phyloP scores from a whole-genome alignment of 352 stramenopile species.

The Elongisporangium anandrum region DNA sequence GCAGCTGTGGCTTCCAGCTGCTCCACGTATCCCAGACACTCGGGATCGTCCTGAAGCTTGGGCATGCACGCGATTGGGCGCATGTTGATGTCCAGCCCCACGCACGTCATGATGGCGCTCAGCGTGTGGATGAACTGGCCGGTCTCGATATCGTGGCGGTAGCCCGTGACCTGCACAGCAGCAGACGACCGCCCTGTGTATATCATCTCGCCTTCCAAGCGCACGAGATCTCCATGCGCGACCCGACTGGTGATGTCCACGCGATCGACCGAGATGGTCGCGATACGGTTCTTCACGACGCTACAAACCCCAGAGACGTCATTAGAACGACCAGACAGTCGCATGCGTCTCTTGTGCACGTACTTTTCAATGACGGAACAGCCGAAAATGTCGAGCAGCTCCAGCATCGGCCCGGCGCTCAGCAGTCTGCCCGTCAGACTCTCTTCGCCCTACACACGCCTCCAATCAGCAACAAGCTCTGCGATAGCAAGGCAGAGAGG shows the following conservation, averaged over 20 bases:
- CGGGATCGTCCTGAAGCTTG: slow-evolving; percentile 27
- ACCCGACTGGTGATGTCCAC: slow-evolving; percentile 64
- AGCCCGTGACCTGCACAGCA: slow-evolving; percentile 59
- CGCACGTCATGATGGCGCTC: slow-evolving; percentile 68
- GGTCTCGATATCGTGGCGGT: slow-evolving; percentile 60
- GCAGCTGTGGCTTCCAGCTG: slow-evolving; percentile 50
- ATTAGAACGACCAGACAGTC: background rate
- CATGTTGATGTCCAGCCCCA: slow-evolving; percentile 62
- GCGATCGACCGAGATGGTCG: slow-evolving; percentile 65
- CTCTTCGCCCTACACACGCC: slow-evolving; percentile 30
- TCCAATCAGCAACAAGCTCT: background rate
- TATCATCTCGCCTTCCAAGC: slow-evolving; percentile 60
- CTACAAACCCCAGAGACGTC: slow-evolving; percentile 4
- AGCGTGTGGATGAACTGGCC: slow-evolving; percentile 64
- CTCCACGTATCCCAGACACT: slow-evolving; percentile 34
- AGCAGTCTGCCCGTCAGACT: slow-evolving; percentile 46
- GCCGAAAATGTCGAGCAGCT: slow-evolving; percentile 59
- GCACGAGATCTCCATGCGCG: slow-evolving; percentile 55
- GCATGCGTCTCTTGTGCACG: background rate
- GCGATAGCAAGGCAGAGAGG: background rate
- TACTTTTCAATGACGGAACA: slow-evolving; percentile 64
- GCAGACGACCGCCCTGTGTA: slow-evolving; percentile 50
- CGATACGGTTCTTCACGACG: slow-evolving; percentile 22
- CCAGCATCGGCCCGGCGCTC: slow-evolving; percentile 43
- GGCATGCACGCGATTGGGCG: slow-evolving; percentile 46